phyloP scores from a whole-genome alignment of 2,329 filamentous ascomycete genomes.

The Emergomyces orientalis region DNA sequence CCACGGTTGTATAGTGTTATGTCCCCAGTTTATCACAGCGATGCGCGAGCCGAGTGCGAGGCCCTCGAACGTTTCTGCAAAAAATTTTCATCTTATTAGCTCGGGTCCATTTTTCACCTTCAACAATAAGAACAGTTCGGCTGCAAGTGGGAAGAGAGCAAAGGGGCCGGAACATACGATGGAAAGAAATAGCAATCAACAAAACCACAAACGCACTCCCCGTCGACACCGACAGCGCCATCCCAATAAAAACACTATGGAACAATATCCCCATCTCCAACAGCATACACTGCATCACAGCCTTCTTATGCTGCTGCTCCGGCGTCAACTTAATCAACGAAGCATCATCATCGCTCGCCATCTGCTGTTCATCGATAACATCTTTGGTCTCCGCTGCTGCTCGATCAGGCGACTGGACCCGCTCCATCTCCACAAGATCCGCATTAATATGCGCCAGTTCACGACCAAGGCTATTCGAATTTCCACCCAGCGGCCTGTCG shows the following conservation, averaged over 20 bases:
- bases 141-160: not conserved
- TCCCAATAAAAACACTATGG: slow-evolving; percentile 51
- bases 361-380: not conserved
- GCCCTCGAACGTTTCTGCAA: slow-evolving; percentile 29
- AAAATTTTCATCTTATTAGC: slow-evolving; percentile 4
- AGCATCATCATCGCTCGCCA: not conserved
- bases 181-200: slow-evolving; percentile 29
- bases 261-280: slow-evolving; percentile 71
- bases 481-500: slow-evolving; percentile 19
- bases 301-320: slow-evolving; percentile 47
- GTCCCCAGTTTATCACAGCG: slow-evolving; percentile 24
- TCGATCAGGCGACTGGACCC: slow-evolving; percentile 13
- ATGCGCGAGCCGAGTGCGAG: slow-evolving; percentile 29
- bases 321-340: slow-evolving; percentile 16
- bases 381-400: not conserved
- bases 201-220: slow-evolving; percentile 29
- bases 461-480: slow-evolving; percentile 24
- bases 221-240: slow-evolving; percentile 29
- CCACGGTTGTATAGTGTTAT: slow-evolving; percentile 40
- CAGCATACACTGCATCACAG: slow-evolving; percentile 63
- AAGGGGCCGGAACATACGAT: slow-evolving; percentile 21
- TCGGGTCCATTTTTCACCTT: not conserved
- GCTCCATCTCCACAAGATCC: slow-evolving; percentile 18
- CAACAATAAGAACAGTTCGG: not conserved
- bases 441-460: slow-evolving; percentile 23